Base-by-base conservation (phyloP, 768 basidiomycete genomes). In the Porphyrellus cyaneotinctus region DNA sequence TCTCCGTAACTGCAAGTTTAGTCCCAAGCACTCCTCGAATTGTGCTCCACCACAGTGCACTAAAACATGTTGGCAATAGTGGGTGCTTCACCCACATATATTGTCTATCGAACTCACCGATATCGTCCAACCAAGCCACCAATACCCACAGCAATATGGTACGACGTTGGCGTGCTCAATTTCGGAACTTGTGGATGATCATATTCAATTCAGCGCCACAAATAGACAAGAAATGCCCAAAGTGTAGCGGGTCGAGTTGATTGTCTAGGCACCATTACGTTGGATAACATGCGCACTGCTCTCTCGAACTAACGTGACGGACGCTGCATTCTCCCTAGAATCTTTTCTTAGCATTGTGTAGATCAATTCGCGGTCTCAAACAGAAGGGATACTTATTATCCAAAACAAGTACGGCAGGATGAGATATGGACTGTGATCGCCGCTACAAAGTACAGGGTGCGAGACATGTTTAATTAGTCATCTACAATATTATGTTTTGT, bases 401-500 rank as follows among this genome's bases (percentile, higher is more conserved):
- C 51, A 54, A 41, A 23, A 48, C 35, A n/a, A 33, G 23, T 44
- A 53, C 45, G 20, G 30, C 6, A 24, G 17, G 33, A 22, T 46
- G 45, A 18, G 47, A 56, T 49, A 38, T 31, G 49, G 13, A 53
- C 18, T 43, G 14, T 22, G 4, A 39, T 44, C 43, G 42, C 49
- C 43, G 42, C 49, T 57, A 56, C 49, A 57, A 36, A 50, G 33
- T 38, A 49, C 47, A 53, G 43, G 60, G 38, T 44, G 41, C 13
- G 38, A 58, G 58, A 47, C 47, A 39, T 31, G n/a, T 58, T 52
- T 57, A 41, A 49, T 77, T 71, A 87, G 54, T 82, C 79, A 58
- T 92, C 90, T 47, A 85, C 87, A 59, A 95, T 91, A 60, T 92
- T 70, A 66, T 93, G 89, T 67, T 84, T 85, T 72, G 83, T 81